Base-by-base conservation (phyloP, 1,284 basidiomycete species). In the Fomitopsis betulina region DNA sequence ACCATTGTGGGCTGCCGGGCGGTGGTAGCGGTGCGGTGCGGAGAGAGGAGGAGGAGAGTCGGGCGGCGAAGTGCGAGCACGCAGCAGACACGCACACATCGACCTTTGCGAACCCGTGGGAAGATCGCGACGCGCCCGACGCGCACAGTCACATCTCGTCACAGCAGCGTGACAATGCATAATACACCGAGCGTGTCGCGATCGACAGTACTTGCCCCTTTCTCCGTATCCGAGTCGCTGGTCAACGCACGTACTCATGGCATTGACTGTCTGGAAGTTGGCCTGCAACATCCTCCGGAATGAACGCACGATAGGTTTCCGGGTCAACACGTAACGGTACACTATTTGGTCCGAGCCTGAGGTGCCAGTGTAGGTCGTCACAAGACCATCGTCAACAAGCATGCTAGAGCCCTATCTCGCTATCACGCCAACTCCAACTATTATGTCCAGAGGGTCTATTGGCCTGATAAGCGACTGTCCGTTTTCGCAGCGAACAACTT, bases 1-100 rank as follows among this genome's bases (percentile, higher is more conserved):
- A 83, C 77, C 79, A 83, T 82, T 40, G 58, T 63, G n/a, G n/a
- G n/a, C n/a, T 25, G 43, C 10, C 12, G 8, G 9, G 30, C 19
- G 23, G 43, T 25, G 43, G 10, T 15, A 8, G 51, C 35, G 27
- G 13, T 23, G n/a, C 38, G 42, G 13, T 43, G 45, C 19, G 25
- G 39, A 32, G 33, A 21, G 23, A 53, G 35, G 21, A 42, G 55
- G 33, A 51, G 40, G 54, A 54, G 47, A n/a, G 56, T 35, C 33
- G 23, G 21, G 37, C n/a, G 30, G 45, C 27, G 45, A 50, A 45
- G 35, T 43, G 38, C 19, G 12, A 6, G 55, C 55, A 56, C 45
- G 57, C 42, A 40, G 53, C 40, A 53, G 40, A 58, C 56, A 58
- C 45, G 43, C 57, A 10, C 6, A 49, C 7, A n/a, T 42, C 19